phyloP scores from a whole-genome alignment of 2,329 filamentous ascomycete species.

The Oidium heveae region DNA sequence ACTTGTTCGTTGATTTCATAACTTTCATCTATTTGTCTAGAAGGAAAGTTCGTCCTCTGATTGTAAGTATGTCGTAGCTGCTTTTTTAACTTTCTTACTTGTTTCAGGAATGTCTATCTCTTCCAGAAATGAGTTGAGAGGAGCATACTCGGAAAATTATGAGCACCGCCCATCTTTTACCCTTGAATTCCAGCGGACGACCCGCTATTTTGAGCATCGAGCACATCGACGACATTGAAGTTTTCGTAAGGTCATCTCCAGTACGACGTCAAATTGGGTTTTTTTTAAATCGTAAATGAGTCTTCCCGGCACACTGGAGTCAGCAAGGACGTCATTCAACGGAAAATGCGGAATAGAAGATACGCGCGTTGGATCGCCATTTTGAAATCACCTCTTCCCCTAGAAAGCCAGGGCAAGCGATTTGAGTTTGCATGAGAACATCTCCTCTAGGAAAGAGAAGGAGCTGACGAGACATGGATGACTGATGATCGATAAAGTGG shows the following conservation, averaged over 20 bases:
- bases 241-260: not conserved
- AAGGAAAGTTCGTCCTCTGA: no score
- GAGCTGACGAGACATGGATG: not conserved
- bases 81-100: not conserved
- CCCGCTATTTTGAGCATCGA: not conserved
- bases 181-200: not conserved
- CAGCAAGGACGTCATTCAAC: not conserved
- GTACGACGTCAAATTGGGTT: not conserved
- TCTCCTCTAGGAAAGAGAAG: not conserved
- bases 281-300: not conserved
- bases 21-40: not conserved
- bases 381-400: not conserved
- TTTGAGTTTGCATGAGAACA: not conserved
- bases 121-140: not conserved
- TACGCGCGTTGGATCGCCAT: not conserved
- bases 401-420: not conserved
- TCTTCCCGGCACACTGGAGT: not conserved
- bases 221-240: not conserved
- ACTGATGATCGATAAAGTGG: no score
- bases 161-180: no score
- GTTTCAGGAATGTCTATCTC: not conserved
- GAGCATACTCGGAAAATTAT: not conserved
- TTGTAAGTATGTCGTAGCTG: not conserved
- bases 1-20: not conserved
- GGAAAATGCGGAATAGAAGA: not conserved